Conservation (phyloP, 352 stramenopile species). For the Halophytophthora batemanensis region DNA sequence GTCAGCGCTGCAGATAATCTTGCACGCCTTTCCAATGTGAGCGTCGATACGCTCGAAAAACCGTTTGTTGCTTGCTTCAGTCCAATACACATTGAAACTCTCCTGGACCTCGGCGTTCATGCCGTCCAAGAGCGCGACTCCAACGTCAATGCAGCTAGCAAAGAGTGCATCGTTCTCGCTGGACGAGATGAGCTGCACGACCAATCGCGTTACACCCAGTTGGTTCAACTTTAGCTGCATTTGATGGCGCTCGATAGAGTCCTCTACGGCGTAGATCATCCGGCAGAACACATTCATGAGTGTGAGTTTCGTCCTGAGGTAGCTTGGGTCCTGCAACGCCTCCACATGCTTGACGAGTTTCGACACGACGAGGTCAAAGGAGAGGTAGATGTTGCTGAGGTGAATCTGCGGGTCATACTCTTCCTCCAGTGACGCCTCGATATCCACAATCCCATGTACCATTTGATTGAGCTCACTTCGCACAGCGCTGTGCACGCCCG, state of each 20-base stretch:
- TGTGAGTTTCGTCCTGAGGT: constrained; percentile 66
- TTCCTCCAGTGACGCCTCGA: constrained; percentile 42
- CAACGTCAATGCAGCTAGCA: constrained; percentile 53
- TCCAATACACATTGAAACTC: constrained; percentile 53
- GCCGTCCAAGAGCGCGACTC: constrained; percentile 61
- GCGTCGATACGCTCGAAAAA: constrained; percentile 56
- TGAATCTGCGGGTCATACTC: constrained; percentile 48
- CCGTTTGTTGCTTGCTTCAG: constrained; percentile 19
- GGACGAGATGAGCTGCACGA: constrained; percentile 56
- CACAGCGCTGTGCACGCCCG: constrained; percentile 41
- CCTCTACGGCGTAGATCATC: constrained; percentile 67
- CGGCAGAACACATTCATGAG: constrained; percentile 69
- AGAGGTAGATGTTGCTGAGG: constrained; percentile 39
- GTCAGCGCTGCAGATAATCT: constrained; percentile 36
- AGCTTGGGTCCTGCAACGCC: constrained; percentile 47
- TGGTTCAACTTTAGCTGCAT: constrained; percentile 74
- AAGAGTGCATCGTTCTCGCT: constrained; percentile 58
- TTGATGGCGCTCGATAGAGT: constrained; percentile 38
- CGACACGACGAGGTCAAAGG: constrained; percentile 62
- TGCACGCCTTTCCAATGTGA: constrained; percentile 47
- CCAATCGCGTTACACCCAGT: constrained; percentile 56
- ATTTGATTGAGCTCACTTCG: constrained; percentile 72
- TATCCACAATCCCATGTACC: constrained; percentile 58
- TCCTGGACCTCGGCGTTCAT: constrained; percentile 82
- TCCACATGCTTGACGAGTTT: constrained; percentile 63